Evolutionary conservation across 805 yeast genomes (phyloP).

Genomic region (Hanseniaspora pseudoguilliermondii): DNA sequence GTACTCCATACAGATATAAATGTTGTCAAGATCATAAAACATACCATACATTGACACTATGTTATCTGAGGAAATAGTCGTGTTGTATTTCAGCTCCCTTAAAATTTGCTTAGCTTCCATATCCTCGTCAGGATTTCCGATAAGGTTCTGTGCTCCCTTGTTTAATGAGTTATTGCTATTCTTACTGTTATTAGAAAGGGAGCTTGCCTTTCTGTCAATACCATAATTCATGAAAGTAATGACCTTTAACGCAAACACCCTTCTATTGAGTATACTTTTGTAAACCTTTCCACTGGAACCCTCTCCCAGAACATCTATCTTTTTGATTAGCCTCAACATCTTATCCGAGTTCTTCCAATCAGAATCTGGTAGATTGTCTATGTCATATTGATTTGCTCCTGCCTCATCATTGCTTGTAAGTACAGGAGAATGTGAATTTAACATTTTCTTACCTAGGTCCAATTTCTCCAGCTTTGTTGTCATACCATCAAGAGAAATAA

Average conservation of each 20-base stretch:
- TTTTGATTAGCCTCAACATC: conserved; percentile 47
- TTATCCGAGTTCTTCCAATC: conserved; percentile 57
- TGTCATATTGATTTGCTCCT: conserved; percentile 21
- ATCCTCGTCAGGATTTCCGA: conserved; percentile 25
- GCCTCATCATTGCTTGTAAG: neutral
- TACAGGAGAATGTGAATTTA: neutral
- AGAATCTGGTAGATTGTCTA: conserved; percentile 50
- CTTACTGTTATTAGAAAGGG: conserved; percentile 1
- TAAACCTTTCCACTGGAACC: conserved; percentile 89
- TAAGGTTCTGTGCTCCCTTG: conserved; percentile 19
- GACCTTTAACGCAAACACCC: conserved; percentile 68
- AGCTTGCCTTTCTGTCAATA: conserved; percentile 17
- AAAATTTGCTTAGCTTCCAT: conserved; percentile 86
- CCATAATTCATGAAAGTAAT: conserved; percentile 29
- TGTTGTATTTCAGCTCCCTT: conserved; percentile 78
- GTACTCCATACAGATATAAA: conserved; percentile 92
- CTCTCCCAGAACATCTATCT: conserved; percentile 69
- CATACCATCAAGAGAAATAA: conserved; percentile 3
- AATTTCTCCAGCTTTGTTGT: conserved; percentile 5
- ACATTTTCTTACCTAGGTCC: neutral
- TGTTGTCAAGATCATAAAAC: conserved; percentile 65
- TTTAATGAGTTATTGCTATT: neutral
- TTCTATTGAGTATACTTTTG: conserved; percentile 51
- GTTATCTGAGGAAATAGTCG: conserved; percentile 62
- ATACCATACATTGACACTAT: conserved; percentile 92